A percentile compares a stretch with the other conserved stretches of the same genome.
These are phyloP conservation scores for Amanita pseudoporphyria DNA, from an alignment of 768 basidiomycete genomes.

Conservation along the genomic window DNA sequence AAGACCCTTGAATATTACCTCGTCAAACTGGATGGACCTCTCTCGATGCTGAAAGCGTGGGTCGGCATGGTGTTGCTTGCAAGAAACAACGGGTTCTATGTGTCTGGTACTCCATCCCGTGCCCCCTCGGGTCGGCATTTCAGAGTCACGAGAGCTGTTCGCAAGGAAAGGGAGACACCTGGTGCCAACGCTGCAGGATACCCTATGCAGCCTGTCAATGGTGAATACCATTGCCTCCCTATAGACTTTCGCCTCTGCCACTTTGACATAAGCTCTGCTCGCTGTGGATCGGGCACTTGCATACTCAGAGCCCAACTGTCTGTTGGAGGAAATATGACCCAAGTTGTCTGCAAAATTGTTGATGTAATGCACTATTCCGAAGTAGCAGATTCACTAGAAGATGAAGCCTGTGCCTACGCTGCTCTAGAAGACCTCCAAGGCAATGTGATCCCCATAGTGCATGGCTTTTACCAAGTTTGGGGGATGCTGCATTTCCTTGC, in stretches of 20 bases:
- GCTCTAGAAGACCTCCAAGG: slow-evolving; percentile 11
- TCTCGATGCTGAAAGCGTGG: slow-evolving; percentile 14
- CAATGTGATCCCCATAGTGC: slow-evolving; percentile 11
- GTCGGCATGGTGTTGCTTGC: slow-evolving; percentile 12
- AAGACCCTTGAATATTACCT: slow-evolving; percentile 9
- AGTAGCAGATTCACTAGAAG: slow-evolving; percentile 7
- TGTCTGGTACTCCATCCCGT: slow-evolving; percentile 12
- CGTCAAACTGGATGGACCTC: slow-evolving; percentile 5
- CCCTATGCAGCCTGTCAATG: not conserved
- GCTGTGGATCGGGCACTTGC: slow-evolving; percentile 5
- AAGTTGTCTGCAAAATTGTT: slow-evolving; percentile 11
- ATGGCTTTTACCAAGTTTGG: slow-evolving; percentile 13
- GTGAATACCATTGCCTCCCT: slow-evolving; percentile 4
- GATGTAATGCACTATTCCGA: slow-evolving; percentile 9
- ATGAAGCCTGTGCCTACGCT: slow-evolving; percentile 12
- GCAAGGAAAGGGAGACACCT: slow-evolving; percentile 4
- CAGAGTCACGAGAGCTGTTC: not conserved
- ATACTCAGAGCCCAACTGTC: slow-evolving; percentile 2
- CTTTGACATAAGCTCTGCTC: slow-evolving; percentile 10
- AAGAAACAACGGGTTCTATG: slow-evolving; percentile 7
- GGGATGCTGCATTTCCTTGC: slow-evolving; percentile 14
- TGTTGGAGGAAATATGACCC: not conserved
- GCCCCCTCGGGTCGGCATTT: no score
- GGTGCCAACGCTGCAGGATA: slow-evolving; percentile 1
- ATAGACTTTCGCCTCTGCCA: slow-evolving; percentile 13